Percentiles rank a stretch among this genome's conserved stretches.
phyloP scores from a whole-genome alignment of 352 stramenopile genomes.

The Pythium utonaiense region DNA sequence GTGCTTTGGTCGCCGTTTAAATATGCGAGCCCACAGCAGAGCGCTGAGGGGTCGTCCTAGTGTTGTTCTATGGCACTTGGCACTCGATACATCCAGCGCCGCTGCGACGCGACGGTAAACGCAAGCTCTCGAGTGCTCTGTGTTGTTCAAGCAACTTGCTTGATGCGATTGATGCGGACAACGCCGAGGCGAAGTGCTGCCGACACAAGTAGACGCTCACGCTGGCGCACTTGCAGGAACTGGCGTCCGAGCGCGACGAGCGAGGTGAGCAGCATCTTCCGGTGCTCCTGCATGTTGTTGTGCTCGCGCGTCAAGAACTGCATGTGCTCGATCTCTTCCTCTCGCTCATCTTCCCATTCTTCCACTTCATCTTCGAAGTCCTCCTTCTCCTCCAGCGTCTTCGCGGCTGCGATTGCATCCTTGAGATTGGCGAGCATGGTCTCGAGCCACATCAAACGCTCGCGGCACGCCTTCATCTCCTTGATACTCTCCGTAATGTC shows the following conservation, averaged over 20 bases:
- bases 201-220: conserved; percentile 17
- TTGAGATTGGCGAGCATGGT: conserved; percentile 19
- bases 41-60: background rate
- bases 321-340: conserved; percentile 22
- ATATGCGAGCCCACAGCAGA: background rate
- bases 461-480: conserved; percentile 17
- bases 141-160: conserved; percentile 15
- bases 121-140: background rate
- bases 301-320: conserved; percentile 16
- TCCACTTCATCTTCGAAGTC: conserved; percentile 17
- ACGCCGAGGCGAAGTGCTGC: conserved; percentile 18
- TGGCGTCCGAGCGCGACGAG: conserved; percentile 19
- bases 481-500: conserved; percentile 18
- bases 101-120: background rate
- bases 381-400: conserved; percentile 15
- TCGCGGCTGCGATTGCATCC: conserved; percentile 9
- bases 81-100: background rate
- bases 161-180: conserved; percentile 19
- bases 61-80: background rate
- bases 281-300: conserved; percentile 16
- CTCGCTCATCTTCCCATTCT: conserved; percentile 21
- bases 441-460: conserved; percentile 18
- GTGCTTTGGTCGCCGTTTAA: conserved; percentile 5
- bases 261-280: conserved; percentile 20
- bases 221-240: conserved; percentile 22